Base-by-base conservation (phyloP, 768 basidiomycete genomes). In the Collybia sordida region DNA sequence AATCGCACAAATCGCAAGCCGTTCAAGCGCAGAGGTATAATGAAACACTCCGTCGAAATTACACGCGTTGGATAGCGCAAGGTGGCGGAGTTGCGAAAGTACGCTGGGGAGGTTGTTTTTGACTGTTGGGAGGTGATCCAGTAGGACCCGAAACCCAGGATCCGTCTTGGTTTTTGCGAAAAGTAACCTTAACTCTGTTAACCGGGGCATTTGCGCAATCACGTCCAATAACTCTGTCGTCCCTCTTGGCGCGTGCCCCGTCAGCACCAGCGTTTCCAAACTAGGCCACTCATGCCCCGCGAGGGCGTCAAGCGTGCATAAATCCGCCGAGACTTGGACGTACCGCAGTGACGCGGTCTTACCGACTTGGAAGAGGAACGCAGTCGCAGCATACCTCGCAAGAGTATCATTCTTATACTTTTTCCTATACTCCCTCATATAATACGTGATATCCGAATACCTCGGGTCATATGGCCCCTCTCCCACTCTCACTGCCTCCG, bases 11-110 rank as follows among this genome's bases (percentile, higher is more conserved):
- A 72, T 52, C 2, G 68, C 69, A 5, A 76, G 55, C 0, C 64
- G 58, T 45, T 71, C 67, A 6, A 76, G 56, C 1, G 51, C 46
- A 3, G 60, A 60, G 18, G 68, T 60, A 45, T 69, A 64, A 15
- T 54, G 57, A 15, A 73, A 64, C 24, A 71, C 55, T 15, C 59
- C 51, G 2, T 61, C 57, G 17, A 70, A 50, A 14, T 65, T 62
- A 54, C 69, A 72, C 14, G 68, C 67, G 41, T 74, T 73, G 12
- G 72, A 73, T 3, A 72, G 39, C 6, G 74, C 72, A 3, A 74
- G 64, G 36, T 55, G 51, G 18, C 60, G 64, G 27, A 76, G 58
- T 50, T 67, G 69, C 1, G 53, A 47, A 24, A 73, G 55, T 0
- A 68, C 48, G 9, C 45, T 61, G 1, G 64, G 58, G 23, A 55